Conservation (phyloP, 192 early-diverging fungal species). For the Haplosporangium gracile region DNA sequence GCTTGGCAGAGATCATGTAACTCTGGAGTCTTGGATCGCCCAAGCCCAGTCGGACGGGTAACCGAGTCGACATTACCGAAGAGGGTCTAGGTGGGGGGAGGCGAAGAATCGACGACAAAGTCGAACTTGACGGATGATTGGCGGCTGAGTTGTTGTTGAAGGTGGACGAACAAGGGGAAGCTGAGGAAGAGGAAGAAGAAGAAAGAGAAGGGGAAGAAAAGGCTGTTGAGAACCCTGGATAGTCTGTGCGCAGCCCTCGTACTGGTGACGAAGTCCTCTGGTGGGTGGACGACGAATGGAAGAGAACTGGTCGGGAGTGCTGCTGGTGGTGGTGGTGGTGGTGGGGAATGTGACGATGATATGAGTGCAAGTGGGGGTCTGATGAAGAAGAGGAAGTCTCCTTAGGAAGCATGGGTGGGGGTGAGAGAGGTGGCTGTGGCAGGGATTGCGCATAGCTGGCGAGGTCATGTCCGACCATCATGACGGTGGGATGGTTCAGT, state of each 20-base stretch:
- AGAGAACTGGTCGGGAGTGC: background rate
- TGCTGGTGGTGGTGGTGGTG: background rate
- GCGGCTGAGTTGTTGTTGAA: background rate
- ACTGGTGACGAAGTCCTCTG: background rate
- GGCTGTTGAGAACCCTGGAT: background rate
- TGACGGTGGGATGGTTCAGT: background rate
- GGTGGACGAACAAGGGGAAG: background rate
- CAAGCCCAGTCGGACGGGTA: constrained; percentile 27
- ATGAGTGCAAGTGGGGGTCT: background rate
- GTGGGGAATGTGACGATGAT: background rate
- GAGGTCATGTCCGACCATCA: constrained; percentile 28
- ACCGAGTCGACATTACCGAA: background rate
- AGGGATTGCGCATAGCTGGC: constrained; percentile 9
- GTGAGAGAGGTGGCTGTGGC: constrained; percentile 6
- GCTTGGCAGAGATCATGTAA: constrained; percentile 14
- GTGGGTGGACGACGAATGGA: background rate
- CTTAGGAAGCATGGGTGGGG: constrained; percentile 6
- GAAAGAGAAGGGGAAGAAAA: constrained; percentile 8
- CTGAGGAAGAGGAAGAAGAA: constrained; percentile 1
- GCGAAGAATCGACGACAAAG: background rate
- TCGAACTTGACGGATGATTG: constrained; percentile 1
- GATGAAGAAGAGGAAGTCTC: constrained; percentile 11
- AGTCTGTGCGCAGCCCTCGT: constrained; percentile 2
- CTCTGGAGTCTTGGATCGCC: constrained; percentile 18
- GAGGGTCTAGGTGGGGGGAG: background rate